Evolutionary conservation across 179 eudicot genomes (phyloP).

Genomic region (Carnegiea gigantea): DNA sequence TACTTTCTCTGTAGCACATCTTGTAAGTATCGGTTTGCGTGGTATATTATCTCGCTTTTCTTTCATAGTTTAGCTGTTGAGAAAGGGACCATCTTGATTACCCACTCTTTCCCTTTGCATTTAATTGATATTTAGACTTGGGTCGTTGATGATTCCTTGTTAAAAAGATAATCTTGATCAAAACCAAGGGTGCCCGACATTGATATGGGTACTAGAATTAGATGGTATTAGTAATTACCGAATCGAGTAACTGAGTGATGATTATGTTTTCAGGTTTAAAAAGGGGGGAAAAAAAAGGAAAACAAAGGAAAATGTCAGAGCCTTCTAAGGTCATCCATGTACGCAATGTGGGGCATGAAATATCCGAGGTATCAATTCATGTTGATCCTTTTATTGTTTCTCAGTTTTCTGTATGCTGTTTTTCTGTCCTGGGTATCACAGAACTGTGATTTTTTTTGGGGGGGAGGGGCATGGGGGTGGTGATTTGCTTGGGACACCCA

Average conservation of each 20-base stretch:
- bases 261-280: slow-evolving; percentile 2
- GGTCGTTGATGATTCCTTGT: not conserved
- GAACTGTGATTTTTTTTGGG: not conserved
- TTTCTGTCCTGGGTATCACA: not conserved
- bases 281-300: not conserved
- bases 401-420: not conserved
- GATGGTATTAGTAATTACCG: not conserved
- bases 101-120: not conserved
- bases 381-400: not conserved
- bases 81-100: not conserved
- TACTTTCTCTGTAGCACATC: not conserved
- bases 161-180: not conserved
- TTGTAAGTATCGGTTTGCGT: slow-evolving; percentile 8
- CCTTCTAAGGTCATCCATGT: slow-evolving; percentile 93
- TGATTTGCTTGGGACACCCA: no score
- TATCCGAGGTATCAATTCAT: slow-evolving; percentile 59
- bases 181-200: not conserved
- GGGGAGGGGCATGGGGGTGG: not conserved
- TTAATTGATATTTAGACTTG: not conserved
- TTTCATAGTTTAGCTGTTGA: no score
- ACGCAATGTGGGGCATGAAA: slow-evolving; percentile 95
- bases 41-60: not conserved
- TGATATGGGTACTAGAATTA: not conserved
- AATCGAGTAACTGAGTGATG: not conserved
- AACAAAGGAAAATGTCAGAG: slow-evolving; percentile 54